phyloP scores from a whole-genome alignment of 306 rosid species.

The Senna siamea region DNA sequence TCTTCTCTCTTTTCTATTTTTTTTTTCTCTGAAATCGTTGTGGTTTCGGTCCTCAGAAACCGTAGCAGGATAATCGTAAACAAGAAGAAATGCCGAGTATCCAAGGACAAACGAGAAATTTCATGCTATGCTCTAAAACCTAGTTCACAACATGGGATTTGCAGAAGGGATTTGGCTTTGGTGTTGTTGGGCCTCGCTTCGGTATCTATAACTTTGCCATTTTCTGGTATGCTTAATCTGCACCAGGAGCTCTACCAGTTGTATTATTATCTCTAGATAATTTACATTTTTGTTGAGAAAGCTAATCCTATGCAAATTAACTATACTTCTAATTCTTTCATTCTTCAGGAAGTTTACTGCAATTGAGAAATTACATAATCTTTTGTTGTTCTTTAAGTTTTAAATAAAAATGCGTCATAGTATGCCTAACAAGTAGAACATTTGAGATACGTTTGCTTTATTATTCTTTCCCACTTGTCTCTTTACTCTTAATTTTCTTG shows the following conservation, averaged over 20 bases:
- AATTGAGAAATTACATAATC: background rate
- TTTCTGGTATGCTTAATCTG: constrained; percentile 18
- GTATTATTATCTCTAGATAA: background rate
- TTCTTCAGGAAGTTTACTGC: background rate
- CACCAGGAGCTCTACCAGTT: background rate
- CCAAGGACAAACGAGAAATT: background rate
- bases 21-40: background rate
- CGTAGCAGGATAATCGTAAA: background rate
- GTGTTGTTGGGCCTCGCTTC: constrained; percentile 15
- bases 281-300: constrained; percentile 9
- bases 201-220: background rate
- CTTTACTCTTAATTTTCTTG: constrained; percentile 35
- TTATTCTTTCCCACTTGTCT: background rate
- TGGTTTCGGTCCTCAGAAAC: constrained; percentile 16
- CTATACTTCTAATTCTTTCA: background rate
- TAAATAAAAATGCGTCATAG: background rate
- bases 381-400: background rate
- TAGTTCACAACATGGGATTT: background rate
- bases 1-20: background rate
- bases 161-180: constrained; percentile 9
- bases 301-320: background rate
- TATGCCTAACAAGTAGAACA: too few species aligned
- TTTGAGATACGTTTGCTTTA: constrained; percentile 23
- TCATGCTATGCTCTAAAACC: background rate
- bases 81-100: background rate